Conservation (phyloP, 805 yeast genomes). For the Starmerella bombi region DNA sequence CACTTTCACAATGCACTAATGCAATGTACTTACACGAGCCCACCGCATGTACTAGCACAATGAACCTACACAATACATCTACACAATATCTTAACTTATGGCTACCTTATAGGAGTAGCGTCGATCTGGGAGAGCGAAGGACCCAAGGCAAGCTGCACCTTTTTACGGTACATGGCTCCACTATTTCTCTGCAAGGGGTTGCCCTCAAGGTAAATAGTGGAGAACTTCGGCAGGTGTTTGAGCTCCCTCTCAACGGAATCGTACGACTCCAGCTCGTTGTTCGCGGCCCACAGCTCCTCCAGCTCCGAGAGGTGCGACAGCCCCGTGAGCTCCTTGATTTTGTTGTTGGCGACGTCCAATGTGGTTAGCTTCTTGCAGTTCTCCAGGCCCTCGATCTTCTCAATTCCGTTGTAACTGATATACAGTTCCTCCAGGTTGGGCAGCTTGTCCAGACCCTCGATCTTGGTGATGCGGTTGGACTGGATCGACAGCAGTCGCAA, state of each 20-base stretch:
- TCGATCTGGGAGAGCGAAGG: constrained; percentile 71
- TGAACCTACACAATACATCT: too few species aligned
- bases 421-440: constrained; percentile 72
- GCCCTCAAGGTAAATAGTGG: constrained; percentile 86
- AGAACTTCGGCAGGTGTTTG: constrained; percentile 47
- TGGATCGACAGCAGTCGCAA: constrained; percentile 75
- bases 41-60: too few species aligned
- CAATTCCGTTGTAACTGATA: constrained; percentile 70
- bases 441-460: constrained; percentile 70
- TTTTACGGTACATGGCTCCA: constrained; percentile 75
- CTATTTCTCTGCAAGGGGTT: constrained; percentile 70
- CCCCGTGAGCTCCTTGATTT: constrained; percentile 47
- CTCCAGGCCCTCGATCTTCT: constrained; percentile 64
- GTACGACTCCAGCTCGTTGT: constrained; percentile 55
- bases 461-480: constrained; percentile 60
- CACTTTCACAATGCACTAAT: too few species aligned
- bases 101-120: constrained; percentile 47
- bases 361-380: constrained; percentile 52
- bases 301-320: constrained; percentile 51
- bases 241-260: constrained; percentile 56
- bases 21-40: too few species aligned
- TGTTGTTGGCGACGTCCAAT: constrained; percentile 71
- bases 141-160: constrained; percentile 58
- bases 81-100: too few species aligned
- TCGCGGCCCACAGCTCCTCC: constrained; percentile 90